These are phyloP conservation scores for Ustilago tritici DNA, from an alignment of 1,284 basidiomycete species.

Conservation along the genomic window DNA sequence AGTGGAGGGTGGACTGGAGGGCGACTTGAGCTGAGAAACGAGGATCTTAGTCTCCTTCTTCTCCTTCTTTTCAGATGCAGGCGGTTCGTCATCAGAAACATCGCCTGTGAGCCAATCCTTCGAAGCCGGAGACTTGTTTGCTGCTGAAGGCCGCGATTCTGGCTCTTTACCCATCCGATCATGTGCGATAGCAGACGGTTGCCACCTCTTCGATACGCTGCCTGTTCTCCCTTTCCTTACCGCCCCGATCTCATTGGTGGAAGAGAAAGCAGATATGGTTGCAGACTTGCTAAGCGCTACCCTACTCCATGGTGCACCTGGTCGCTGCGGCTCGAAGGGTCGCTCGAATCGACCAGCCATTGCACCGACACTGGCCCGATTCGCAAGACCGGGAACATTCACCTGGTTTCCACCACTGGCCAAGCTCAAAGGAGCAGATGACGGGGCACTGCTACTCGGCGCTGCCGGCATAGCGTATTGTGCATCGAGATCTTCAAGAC, in stretches of 20 bases:
- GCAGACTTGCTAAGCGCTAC: constrained; percentile 26
- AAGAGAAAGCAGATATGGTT: constrained; percentile 20
- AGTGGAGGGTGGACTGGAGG: neutral
- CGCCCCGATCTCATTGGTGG: neutral
- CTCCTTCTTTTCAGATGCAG: neutral
- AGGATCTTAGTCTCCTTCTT: constrained; percentile 11
- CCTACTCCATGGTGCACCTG: constrained; percentile 5
- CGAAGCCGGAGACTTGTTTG: constrained; percentile 11
- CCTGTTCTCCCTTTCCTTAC: constrained; percentile 15
- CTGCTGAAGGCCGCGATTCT: neutral
- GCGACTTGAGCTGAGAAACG: constrained; percentile 5
- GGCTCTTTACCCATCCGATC: constrained; percentile 10
- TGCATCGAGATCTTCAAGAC: constrained; percentile 57
- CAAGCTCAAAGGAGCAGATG: constrained; percentile 14
- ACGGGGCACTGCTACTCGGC: constrained; percentile 6
- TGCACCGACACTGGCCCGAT: constrained; percentile 48
- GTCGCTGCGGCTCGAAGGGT: constrained; percentile 30
- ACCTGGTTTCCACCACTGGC: constrained; percentile 10
- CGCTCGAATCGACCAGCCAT: constrained; percentile 54
- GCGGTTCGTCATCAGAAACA: constrained; percentile 27
- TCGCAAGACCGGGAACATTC: constrained; percentile 40
- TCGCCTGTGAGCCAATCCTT: constrained; percentile 52
- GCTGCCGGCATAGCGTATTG: constrained; percentile 25
- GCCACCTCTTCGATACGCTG: constrained; percentile 34
- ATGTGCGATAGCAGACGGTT: constrained; percentile 30